Evolutionary conservation across 345 rosid species (phyloP).

Genomic region (Eucalyptus tenuipes): DNA sequence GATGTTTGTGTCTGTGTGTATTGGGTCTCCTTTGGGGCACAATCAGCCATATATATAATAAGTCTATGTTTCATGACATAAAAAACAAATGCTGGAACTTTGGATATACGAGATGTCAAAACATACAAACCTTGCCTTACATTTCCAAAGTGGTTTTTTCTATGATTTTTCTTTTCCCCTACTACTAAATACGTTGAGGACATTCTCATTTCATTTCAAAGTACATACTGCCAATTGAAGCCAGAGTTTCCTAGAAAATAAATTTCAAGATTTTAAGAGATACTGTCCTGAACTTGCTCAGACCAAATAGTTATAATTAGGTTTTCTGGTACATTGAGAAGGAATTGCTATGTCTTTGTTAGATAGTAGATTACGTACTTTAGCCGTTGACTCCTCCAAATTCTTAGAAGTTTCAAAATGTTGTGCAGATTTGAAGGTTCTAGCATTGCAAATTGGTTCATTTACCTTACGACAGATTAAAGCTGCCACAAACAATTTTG

Average conservation of each 20-base stretch:
- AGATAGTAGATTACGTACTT: neutral
- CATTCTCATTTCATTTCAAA: neutral
- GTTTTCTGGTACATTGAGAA: neutral
- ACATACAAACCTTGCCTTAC: neutral
- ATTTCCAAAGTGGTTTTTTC: neutral
- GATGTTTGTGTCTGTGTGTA: neutral
- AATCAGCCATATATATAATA: fast-evolving
- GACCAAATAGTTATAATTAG: neutral
- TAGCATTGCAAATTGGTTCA: constrained; percentile 6
- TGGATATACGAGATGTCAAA: neutral
- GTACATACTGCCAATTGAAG: neutral
- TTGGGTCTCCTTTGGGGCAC: neutral
- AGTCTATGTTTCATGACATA: neutral
- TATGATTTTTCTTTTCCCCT: neutral
- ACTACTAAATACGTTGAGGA: neutral
- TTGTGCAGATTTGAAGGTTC: neutral
- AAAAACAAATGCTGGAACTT: neutral
- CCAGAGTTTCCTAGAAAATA: neutral
- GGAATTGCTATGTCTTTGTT: neutral
- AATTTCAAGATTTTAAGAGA: neutral
- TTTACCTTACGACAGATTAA: constrained; percentile 5
- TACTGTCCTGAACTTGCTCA: neutral
- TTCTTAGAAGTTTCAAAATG: neutral
- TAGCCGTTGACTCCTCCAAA: neutral
- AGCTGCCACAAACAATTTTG: constrained; percentile 7